These are phyloP conservation scores for Claviceps monticola DNA, from an alignment of 2,329 filamentous ascomycete genomes.

Conservation along the genomic window DNA sequence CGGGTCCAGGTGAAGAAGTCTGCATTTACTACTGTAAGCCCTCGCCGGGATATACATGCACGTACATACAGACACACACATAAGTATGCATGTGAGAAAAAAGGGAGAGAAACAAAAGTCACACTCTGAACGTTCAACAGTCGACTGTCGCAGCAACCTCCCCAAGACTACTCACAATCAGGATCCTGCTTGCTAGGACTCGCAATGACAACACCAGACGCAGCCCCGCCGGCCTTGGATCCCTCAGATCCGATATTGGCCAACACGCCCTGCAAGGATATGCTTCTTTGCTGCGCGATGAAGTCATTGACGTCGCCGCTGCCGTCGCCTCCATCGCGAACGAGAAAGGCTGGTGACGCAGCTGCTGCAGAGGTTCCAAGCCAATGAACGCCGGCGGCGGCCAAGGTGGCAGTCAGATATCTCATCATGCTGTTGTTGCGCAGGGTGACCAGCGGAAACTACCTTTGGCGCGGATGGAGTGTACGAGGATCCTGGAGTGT, in stretches of 20 bases:
- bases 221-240: conserved; percentile 30
- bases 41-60: not conserved
- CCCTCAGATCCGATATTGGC: conserved; percentile 41
- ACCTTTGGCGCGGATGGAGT: too few species aligned
- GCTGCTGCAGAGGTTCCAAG: not conserved
- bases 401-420: conserved; percentile 1
- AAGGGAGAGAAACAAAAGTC: not conserved
- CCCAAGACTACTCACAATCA: conserved; percentile 28
- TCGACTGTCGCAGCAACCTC: not conserved
- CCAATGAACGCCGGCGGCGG: not conserved
- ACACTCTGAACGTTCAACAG: not conserved
- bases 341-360: not conserved
- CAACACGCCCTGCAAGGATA: conserved; percentile 11
- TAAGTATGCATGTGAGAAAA: too few species aligned
- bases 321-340: conserved; percentile 12
- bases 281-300: conserved; percentile 7
- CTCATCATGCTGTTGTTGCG: conserved; percentile 1
- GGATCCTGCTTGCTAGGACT: conserved; percentile 37
- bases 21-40: conserved; percentile 14
- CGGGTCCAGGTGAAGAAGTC: conserved; percentile 69
- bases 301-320: conserved; percentile 10
- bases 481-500: too few species aligned
- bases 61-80: too few species aligned
- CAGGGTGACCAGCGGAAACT: too few species aligned
- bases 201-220: conserved; percentile 38